Evolutionary conservation across 495 filamentous ascomycete species (phyloP).

Genomic region (Halenospora varia): DNA sequence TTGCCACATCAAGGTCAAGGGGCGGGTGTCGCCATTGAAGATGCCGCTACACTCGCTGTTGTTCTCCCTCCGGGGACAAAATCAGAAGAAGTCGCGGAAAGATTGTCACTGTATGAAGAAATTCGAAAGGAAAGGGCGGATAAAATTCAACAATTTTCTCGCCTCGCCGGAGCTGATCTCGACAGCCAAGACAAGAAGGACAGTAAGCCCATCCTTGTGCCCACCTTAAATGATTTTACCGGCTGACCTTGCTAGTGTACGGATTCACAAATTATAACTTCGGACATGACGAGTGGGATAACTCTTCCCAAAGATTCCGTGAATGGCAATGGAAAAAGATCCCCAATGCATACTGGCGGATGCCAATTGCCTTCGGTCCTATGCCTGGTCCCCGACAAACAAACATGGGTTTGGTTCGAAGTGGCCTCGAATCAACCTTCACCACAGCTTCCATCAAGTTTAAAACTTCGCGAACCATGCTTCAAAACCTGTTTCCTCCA

Average conservation of each 20-base stretch:
- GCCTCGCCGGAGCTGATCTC: conserved; percentile 39
- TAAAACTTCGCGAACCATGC: conserved; percentile 52
- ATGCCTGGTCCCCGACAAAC: conserved; percentile 50
- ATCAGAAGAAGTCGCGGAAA: conserved; percentile 35
- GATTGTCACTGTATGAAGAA: conserved; percentile 51
- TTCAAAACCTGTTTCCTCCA: conserved; percentile 50
- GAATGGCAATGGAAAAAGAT: conserved; percentile 38
- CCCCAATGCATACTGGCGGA: conserved; percentile 36
- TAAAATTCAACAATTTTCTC: conserved; percentile 51
- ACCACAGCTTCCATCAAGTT: conserved; percentile 51
- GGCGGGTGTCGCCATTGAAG: conserved; percentile 54
- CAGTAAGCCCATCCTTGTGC: conserved; percentile 28
- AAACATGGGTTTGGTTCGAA: conserved; percentile 23
- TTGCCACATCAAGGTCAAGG: conserved; percentile 48
- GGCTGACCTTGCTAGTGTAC: conserved; percentile 31
- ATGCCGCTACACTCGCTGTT: conserved; percentile 50
- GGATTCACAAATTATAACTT: conserved; percentile 52
- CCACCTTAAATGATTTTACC: neutral
- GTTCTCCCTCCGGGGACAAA: conserved; percentile 43
- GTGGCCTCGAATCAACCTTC: conserved; percentile 33
- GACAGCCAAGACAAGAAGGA: conserved; percentile 29
- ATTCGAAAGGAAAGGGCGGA: conserved; percentile 49
- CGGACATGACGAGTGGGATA: conserved; percentile 55
- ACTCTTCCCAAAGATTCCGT: conserved; percentile 45
- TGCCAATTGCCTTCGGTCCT: conserved; percentile 54